Base-by-base conservation (phyloP, 305 asterid species). In the Coffea humblotiana region DNA sequence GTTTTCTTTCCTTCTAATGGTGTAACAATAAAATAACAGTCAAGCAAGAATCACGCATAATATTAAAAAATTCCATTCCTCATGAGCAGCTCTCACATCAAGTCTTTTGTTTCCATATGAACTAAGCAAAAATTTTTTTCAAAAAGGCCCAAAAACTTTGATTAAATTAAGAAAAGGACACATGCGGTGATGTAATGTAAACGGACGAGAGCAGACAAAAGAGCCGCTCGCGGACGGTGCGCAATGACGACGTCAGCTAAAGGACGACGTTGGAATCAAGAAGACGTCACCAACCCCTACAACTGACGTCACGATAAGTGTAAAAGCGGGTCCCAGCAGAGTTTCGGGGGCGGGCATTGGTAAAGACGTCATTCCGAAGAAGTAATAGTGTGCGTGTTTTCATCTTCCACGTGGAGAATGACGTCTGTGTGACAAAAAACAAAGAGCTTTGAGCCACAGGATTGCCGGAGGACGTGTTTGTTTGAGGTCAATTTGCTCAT, bases 191-290 rank as follows among this genome's bases (percentile, higher is more conserved):
- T 16, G 76, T n/a, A 60, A 35, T 21, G 54, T 23, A 35, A 60
- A 23, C 78, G 69, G 70, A 74, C 2, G 49, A 21, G 11, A 35
- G 27, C 8, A 21, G 56, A 75, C 70, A 75, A 60, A 75, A 60
- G 78, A 58, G 71, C 37, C 78, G 78, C 70, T 75, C 69, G 70
- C 78, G 78, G 78, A 75, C 78, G 70, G 78, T 75, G 78, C 71
- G 78, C 54, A 60, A 75, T 75, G 68, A 75, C 32, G 7, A 35
- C 78, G 71, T 75, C 78, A 58, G 78, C 78, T 32, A 37, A 10
- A 8, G 54, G 52, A 58, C 78, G 13, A 40, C 15, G 51, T 60
- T 40, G n/a, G 71, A 43, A 60, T 40, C 78, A 60, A 75, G 0
- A 6, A 27, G 56, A 60, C 78, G 78, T 56, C 78, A 75, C 40